Percentiles rank a stretch among this genome's conserved stretches.
Evolutionary conservation across 768 basidiomycete species (phyloP).

Genomic region (Termitomyces bulborhizus): DNA sequence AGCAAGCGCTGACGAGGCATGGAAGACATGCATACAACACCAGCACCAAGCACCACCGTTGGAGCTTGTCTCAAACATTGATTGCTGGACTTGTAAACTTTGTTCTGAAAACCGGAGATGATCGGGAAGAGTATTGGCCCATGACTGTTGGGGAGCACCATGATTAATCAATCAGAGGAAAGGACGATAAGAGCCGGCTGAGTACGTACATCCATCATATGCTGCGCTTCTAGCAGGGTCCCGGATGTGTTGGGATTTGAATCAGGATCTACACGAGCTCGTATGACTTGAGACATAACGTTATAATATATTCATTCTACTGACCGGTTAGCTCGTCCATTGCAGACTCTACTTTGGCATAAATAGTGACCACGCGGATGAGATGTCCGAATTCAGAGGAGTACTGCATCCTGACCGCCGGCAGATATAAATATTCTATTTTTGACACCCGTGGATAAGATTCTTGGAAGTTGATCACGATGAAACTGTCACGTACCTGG

Average conservation of each 20-base stretch:
- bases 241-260: conserved; percentile 28
- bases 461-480: not conserved
- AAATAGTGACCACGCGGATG: conserved; percentile 61
- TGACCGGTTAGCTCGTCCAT: conserved; percentile 48
- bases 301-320: conserved; percentile 12
- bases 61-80: conserved; percentile 76
- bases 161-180: conserved; percentile 1
- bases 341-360: conserved; percentile 51
- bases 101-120: conserved; percentile 67
- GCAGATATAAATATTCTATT: conserved; percentile 65
- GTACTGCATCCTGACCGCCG: conserved; percentile 52
- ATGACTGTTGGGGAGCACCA: conserved; percentile 22
- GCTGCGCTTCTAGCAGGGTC: conserved; percentile 35
- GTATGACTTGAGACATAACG: not conserved
- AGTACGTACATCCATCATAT: conserved; percentile 36
- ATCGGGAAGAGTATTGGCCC: conserved; percentile 63
- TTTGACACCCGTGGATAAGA: conserved; percentile 10
- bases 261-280: conserved; percentile 19
- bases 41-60: conserved; percentile 81
- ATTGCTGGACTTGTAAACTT: conserved; percentile 59
- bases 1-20: conserved; percentile 63
- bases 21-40: conserved; percentile 66
- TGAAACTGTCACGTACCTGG: conserved; percentile 33
- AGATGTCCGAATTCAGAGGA: conserved; percentile 75
- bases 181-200: not conserved